Conservation (phyloP, 345 rosid species). For the Theobroma cacao region DNA sequence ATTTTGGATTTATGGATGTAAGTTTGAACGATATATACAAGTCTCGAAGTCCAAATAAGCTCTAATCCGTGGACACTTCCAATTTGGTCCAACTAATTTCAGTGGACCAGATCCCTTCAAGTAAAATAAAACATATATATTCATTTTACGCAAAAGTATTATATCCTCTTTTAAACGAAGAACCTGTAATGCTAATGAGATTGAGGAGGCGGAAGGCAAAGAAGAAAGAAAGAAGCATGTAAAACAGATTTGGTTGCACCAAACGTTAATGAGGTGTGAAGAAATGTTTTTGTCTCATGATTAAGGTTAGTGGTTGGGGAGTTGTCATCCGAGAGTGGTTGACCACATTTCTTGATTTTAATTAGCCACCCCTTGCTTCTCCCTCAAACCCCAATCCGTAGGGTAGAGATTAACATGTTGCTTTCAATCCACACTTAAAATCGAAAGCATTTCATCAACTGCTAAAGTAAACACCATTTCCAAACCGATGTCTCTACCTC, state of each 20-base stretch:
- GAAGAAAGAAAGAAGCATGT: background rate
- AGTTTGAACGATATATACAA: background rate
- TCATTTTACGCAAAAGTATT: no score
- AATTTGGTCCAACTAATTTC: background rate
- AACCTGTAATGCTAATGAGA: background rate
- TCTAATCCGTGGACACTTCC: no score
- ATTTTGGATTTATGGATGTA: no score
- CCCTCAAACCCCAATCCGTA: background rate
- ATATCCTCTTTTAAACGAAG: no score
- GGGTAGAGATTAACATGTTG: background rate
- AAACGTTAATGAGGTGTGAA: conserved; percentile 18
- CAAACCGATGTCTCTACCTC: background rate
- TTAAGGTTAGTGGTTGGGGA: conserved; percentile 28
- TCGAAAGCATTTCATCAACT: background rate
- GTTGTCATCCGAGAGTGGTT: conserved; percentile 22
- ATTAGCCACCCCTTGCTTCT: background rate
- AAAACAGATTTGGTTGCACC: conserved; percentile 5
- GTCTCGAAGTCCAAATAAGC: no score
- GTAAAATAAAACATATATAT: no score
- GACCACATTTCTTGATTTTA: conserved; percentile 3
- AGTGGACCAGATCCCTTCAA: no score
- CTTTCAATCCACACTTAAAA: conserved; percentile 12
- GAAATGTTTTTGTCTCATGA: conserved; percentile 25
- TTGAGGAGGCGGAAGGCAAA: no score
- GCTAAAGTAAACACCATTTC: background rate